Evolutionary conservation across 305 asterid genomes (phyloP).

Genomic region (Ajuga reptans): DNA sequence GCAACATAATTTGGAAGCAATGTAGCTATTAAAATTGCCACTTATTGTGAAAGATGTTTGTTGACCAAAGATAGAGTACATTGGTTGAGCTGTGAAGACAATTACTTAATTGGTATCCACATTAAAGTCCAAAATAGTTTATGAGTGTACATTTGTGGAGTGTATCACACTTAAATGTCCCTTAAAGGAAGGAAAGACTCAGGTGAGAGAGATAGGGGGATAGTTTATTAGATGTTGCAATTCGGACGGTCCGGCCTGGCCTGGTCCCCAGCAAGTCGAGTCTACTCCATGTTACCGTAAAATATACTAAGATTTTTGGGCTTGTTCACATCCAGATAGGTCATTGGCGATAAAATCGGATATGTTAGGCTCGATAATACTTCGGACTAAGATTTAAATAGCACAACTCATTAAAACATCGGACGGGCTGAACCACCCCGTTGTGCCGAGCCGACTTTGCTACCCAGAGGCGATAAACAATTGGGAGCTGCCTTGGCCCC

Average conservation of each 20-base stretch:
- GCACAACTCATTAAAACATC: no score
- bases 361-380: no score
- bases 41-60: conserved; percentile 18
- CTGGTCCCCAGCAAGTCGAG: no score
- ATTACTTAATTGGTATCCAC: not conserved
- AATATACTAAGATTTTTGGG: no score
- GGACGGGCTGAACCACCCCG: no score
- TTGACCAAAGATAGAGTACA: conserved; percentile 31
- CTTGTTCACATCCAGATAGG: no score
- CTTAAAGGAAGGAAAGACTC: not conserved
- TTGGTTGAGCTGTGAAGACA: conserved; percentile 22
- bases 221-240: not conserved
- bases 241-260: no score
- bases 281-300: no score
- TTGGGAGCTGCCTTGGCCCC: not conserved
- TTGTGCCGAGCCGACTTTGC: no score
- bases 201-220: not conserved
- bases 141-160: conserved; percentile 20
- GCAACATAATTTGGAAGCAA: conserved; percentile 22
- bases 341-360: no score
- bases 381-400: no score
- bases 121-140: conserved; percentile 26
- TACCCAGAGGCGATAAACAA: no score
- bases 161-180: conserved; percentile 13
- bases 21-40: not conserved